These are phyloP conservation scores for Basidiobolus meristosporus DNA, from an alignment of 371 early-diverging fungal species.

Conservation along the genomic window DNA sequence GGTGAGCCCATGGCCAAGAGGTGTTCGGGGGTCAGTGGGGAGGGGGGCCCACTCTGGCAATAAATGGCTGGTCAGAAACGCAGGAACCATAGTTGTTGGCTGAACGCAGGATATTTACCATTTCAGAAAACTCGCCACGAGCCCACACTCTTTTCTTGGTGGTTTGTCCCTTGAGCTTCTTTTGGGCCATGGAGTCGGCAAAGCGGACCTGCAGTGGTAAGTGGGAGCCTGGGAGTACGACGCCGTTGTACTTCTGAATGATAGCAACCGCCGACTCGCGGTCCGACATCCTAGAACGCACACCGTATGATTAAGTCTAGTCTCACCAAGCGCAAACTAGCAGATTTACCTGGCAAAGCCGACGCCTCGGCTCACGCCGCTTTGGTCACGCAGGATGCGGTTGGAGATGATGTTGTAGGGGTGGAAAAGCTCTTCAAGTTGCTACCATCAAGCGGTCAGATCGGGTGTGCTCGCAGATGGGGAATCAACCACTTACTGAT, in stretches of 20 bases:
- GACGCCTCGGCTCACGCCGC: slow-evolving; percentile 43
- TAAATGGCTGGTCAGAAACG: too few species aligned
- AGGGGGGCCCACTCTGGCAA: too few species aligned
- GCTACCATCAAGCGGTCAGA: slow-evolving; percentile 9
- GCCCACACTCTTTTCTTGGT: slow-evolving; percentile 15
- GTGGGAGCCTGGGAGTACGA: slow-evolving; percentile 30
- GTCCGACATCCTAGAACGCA: slow-evolving; percentile 30
- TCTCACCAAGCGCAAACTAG: neutral
- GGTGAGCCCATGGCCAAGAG: too few species aligned
- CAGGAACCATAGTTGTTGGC: too few species aligned
- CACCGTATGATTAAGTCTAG: neutral
- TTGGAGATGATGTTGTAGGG: slow-evolving; percentile 47
- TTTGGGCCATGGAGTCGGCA: slow-evolving; percentile 64
- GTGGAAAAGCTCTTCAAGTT: slow-evolving; percentile 35
- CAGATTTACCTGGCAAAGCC: slow-evolving; percentile 49
- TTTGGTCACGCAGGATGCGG: slow-evolving; percentile 46
- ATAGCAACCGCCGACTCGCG: slow-evolving; percentile 39
- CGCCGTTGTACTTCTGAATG: slow-evolving; percentile 47
- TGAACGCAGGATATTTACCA: too few species aligned
- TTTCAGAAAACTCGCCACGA: too few species aligned
- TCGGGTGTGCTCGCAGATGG: neutral
- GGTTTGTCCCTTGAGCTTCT: slow-evolving; percentile 43
- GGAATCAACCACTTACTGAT: slow-evolving; percentile 15
- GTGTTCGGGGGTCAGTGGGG: too few species aligned
- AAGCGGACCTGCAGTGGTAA: slow-evolving; percentile 61